Base-by-base conservation (phyloP, 345 rosid genomes). In the Luvunga scandens region DNA sequence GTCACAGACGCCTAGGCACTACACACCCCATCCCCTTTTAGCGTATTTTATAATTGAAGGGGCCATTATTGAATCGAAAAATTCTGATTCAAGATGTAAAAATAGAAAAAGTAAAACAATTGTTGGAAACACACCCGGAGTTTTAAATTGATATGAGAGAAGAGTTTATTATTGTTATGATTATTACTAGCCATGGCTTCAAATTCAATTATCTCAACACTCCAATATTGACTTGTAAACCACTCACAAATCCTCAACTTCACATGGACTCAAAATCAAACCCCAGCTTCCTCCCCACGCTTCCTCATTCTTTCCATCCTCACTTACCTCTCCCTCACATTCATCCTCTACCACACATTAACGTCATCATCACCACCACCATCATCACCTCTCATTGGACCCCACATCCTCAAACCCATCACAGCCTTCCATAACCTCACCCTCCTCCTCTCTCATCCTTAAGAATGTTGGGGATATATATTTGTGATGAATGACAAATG, bases 381-480 rank as follows among this genome's bases (percentile, higher is more conserved):
- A 34, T 34, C 38, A 34, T 34, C 86, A 62, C 14, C 85, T 22
- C 45, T 78, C 62, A 75, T 84, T n/a, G 75, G 77, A 6, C 73
- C 91, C 14, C 76, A 45, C 39, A 22, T 91, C 82, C 88, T 91
- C 79, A 91, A 90, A 83, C 90, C 92, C 36, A 84, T 93, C 85
- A 85, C 97, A 0, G 93, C 94, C 83, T n/a, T 90, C 78, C 98
- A 95, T 72, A 90, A 88, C 88, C 78, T 95, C 75, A 57, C 78
- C 78, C 95, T 93, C 79, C 75, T 79, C 77, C 81, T 88, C 97
- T 55, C 69, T 89, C 69, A 59, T 33, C 36, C n/a, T n/a, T n/a
- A n/a, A n/a, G n/a, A n/a, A n/a, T n/a, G n/a, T n/a, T n/a, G n/a
- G n/a, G n/a, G n/a, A n/a, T n/a, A n/a, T n/a, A n/a, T n/a, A n/a